Percentiles rank a stretch among this genome's conserved stretches.
Conservation (phyloP, 352 stramenopile genomes). For the Thraustochytrium sp. region DNA sequence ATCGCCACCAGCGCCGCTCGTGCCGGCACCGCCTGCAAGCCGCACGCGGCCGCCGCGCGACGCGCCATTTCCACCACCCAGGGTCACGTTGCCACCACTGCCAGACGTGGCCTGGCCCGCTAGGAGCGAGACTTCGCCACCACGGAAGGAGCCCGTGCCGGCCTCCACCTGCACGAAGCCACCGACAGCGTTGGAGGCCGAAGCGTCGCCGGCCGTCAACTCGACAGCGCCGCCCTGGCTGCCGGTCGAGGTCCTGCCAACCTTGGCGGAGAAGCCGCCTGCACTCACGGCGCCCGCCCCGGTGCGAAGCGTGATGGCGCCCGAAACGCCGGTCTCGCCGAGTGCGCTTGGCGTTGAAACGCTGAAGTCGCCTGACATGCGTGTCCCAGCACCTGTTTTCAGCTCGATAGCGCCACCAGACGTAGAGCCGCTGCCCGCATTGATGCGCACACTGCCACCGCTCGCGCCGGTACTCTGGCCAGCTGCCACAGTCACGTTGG, state of each 20-base stretch:
- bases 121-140: background rate
- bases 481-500: background rate
- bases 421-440: background rate
- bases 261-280: background rate
- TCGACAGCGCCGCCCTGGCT: background rate
- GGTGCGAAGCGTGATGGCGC: background rate
- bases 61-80: background rate
- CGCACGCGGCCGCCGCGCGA: background rate
- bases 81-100: background rate
- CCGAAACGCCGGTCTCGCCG: too few species aligned
- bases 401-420: background rate
- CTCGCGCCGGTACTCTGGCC: background rate
- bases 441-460: background rate
- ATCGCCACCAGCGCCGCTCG: background rate
- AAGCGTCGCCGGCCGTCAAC: background rate
- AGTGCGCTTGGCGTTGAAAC: too few species aligned
- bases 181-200: background rate
- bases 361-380: background rate
- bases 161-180: background rate
- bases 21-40: background rate
- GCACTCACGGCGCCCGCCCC: background rate
- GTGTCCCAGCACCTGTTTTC: background rate
- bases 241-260: background rate
- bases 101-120: background rate
- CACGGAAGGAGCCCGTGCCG: background rate